Conservation (phyloP, 495 filamentous ascomycete species). For the Stereocaulon alpinum region DNA sequence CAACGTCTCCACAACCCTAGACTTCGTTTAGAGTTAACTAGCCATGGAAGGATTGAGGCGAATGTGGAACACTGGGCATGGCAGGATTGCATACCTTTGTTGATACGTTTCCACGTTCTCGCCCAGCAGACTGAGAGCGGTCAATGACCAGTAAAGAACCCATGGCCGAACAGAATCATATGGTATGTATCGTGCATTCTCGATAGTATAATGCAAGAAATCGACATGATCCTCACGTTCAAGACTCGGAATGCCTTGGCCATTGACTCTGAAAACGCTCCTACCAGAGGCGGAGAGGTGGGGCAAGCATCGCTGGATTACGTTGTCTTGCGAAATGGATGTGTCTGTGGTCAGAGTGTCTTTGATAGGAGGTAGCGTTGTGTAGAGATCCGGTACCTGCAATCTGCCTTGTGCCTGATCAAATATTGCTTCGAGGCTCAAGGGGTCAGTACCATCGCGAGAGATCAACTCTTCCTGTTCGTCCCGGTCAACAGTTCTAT, state of each 20-base stretch:
- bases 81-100: slow-evolving; percentile 39
- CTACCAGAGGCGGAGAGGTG: slow-evolving; percentile 45
- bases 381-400: slow-evolving; percentile 41
- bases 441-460: background rate
- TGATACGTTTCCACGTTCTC: slow-evolving; percentile 63
- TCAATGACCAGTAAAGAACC: slow-evolving; percentile 86
- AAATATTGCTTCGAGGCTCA: background rate
- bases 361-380: slow-evolving; percentile 47
- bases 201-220: slow-evolving; percentile 63
- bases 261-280: slow-evolving; percentile 44
- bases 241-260: slow-evolving; percentile 61
- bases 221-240: slow-evolving; percentile 56
- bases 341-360: slow-evolving; percentile 62
- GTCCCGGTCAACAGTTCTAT: background rate
- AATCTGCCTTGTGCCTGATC: background rate
- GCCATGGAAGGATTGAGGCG: slow-evolving; percentile 7
- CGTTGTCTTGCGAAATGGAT: slow-evolving; percentile 55
- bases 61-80: background rate
- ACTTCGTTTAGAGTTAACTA: background rate
- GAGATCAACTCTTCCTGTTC: slow-evolving; percentile 3
- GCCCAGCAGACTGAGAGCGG: slow-evolving; percentile 60
- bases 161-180: slow-evolving; percentile 82
- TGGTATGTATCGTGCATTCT: slow-evolving; percentile 45
- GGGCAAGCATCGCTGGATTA: slow-evolving; percentile 56
- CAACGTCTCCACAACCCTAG: slow-evolving; percentile 58